Conservation (phyloP, 2,329 filamentous ascomycete species). For the Cordyceps militaris region DNA sequence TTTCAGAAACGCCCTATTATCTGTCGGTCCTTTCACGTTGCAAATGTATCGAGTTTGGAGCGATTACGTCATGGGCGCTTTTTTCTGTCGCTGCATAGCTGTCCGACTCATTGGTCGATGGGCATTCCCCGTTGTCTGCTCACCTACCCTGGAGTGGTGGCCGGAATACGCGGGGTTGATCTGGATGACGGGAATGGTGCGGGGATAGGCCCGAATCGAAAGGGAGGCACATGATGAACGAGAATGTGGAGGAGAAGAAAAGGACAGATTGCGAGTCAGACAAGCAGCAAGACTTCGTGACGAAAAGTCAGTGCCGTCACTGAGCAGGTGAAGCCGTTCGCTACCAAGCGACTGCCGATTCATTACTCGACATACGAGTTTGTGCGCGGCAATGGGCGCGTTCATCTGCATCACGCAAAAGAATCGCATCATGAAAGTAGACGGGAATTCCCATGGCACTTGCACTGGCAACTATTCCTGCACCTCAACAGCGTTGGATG, state of each 20-base stretch:
- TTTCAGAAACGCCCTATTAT: too few species aligned
- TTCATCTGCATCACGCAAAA: too few species aligned
- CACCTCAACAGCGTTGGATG: too few species aligned
- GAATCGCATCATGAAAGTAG: too few species aligned
- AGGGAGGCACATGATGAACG: background rate
- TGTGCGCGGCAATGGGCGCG: too few species aligned
- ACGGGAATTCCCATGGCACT: too few species aligned
- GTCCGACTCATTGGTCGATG: background rate
- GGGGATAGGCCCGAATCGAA: background rate
- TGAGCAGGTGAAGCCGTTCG: too few species aligned
- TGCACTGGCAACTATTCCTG: background rate
- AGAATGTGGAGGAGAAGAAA: background rate
- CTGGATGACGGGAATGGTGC: background rate
- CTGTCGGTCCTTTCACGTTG: too few species aligned
- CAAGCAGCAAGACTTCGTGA: background rate
- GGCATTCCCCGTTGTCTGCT: background rate
- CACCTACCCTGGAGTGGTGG: background rate
- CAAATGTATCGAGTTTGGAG: too few species aligned
- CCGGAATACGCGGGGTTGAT: background rate
- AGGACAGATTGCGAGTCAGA: too few species aligned
- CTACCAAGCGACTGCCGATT: too few species aligned
- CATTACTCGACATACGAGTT: too few species aligned
- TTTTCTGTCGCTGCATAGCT: background rate
- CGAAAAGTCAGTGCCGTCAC: background rate
- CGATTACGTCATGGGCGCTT: background rate